Base-by-base conservation (phyloP, 208 protist genomes). In the Wallacemonas sp. region DNA sequence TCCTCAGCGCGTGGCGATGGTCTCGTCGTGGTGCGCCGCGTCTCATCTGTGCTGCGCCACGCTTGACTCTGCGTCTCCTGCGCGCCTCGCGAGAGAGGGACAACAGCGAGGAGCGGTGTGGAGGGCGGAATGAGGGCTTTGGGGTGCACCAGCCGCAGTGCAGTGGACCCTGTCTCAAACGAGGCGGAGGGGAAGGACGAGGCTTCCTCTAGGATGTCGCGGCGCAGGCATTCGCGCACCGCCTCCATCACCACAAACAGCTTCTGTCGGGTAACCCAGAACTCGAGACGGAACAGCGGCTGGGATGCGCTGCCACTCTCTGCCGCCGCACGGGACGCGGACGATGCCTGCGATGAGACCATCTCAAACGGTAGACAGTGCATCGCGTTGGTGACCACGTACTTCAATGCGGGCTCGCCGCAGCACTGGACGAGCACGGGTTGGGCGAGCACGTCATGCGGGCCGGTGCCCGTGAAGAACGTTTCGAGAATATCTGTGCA, bases 291-390 rank as follows among this genome's bases (percentile, higher is more conserved):
- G 47, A 80, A 83, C 0, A 41, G 9, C 6, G 36, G 14, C 36
- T 41, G 6, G 14, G 36, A 41, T 41, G 14, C 36, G 36, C 14
- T 21, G 17, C 31, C n/a, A n/a, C 28, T 3, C 1, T 8, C 17
- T 19, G 30, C 17, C 28, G 6, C 51, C 46, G 6, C 12, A 2
- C 26, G 15, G 15, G 33, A 2, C 21, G 8, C 41, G n/a, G 47
- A 21, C 51, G 33, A 15, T 24, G 31, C 41, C 1, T 28, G n/a
- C n/a, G 68, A 54, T 28, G 51, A 44, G n/a, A 93, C 45, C 11
- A 60, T 77, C 66, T 96, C 90, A 63, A 96, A 96, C 12, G 87
- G 86, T n/a, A 96, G 70, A 59, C 86, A 96, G 79, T 94, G 87
- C 56, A 93, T 83, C 15, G 86, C 86, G 47, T 81, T 80, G 12